A percentile compares a stretch with the other conserved stretches of the same genome.
phyloP scores from a whole-genome alignment of 352 stramenopile species.

The Phytophthora niederhauseri region DNA sequence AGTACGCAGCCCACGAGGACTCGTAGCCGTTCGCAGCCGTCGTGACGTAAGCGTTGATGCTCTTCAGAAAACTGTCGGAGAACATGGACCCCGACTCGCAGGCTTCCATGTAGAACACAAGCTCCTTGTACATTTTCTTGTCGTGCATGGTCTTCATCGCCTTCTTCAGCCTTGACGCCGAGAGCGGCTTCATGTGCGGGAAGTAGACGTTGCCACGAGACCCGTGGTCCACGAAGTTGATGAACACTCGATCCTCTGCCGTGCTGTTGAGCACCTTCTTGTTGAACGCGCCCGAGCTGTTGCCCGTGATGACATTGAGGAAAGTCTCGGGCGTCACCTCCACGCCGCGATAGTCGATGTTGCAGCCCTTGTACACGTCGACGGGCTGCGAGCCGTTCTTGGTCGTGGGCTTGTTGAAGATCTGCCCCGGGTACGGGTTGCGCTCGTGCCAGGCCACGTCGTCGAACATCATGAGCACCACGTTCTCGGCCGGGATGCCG shows the following conservation, averaged over 20 bases:
- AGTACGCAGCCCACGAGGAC: slow-evolving; percentile 92
- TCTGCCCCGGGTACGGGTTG: slow-evolving; percentile 89
- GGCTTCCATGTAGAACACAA: slow-evolving; percentile 93
- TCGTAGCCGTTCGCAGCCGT: slow-evolving; percentile 90
- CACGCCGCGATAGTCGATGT: slow-evolving; percentile 75
- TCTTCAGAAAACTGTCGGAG: slow-evolving; percentile 64
- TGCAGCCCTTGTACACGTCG: slow-evolving; percentile 90
- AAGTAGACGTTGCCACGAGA: slow-evolving; percentile 87
- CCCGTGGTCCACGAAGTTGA: slow-evolving; percentile 95
- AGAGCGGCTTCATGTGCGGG: slow-evolving; percentile 73
- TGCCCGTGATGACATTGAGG: slow-evolving; percentile 85
- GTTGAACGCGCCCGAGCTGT: slow-evolving; percentile 56
- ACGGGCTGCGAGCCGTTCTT: slow-evolving; percentile 51
- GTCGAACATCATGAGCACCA: slow-evolving; percentile 95
- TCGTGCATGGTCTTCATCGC: slow-evolving; percentile 84
- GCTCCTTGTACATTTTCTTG: slow-evolving; percentile 90
- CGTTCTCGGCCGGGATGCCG: slow-evolving; percentile 87
- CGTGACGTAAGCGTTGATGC: slow-evolving; percentile 90
- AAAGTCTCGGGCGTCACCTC: slow-evolving; percentile 91
- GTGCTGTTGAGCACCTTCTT: slow-evolving; percentile 90
- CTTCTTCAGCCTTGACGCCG: slow-evolving; percentile 64
- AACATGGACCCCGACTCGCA: slow-evolving; percentile 95
- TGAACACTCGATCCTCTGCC: slow-evolving; percentile 87
- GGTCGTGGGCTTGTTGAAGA: slow-evolving; percentile 87
- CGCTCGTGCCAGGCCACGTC: slow-evolving; percentile 80